These are phyloP conservation scores for Penicillium sp. DNA, from an alignment of 2,329 filamentous ascomycete species.

Conservation along the genomic window DNA sequence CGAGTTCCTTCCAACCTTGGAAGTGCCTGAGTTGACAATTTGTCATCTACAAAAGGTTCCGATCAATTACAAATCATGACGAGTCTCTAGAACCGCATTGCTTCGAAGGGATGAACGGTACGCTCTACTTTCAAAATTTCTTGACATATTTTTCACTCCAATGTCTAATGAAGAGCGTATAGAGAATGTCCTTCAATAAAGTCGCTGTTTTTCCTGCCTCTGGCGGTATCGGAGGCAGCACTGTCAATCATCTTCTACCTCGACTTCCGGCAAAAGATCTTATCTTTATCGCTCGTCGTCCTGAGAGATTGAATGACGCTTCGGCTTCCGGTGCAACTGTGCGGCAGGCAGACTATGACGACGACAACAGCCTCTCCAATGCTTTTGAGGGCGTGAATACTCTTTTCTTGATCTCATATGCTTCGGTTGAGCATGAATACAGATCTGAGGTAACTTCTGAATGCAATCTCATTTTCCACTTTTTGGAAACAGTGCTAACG, in stretches of 20 bases:
- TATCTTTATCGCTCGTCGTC: slow-evolving; percentile 7
- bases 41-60: too few relatives aligned
- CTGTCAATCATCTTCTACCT: slow-evolving; percentile 10
- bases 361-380: slow-evolving; percentile 2
- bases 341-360: slow-evolving; percentile 12
- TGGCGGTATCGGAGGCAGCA: slow-evolving; percentile 11
- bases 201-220: slow-evolving; percentile 7
- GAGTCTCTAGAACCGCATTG: too few relatives aligned
- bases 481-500: background rate
- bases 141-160: too few relatives aligned
- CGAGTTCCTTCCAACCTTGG: too few relatives aligned
- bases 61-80: too few relatives aligned
- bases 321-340: too few relatives aligned
- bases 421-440: slow-evolving; percentile 7
- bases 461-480: background rate
- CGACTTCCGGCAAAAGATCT: slow-evolving; percentile 1
- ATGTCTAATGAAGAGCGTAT: too few relatives aligned
- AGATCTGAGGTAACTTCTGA: slow-evolving; percentile 4
- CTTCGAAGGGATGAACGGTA: too few relatives aligned
- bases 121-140: too few relatives aligned
- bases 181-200: too few relatives aligned
- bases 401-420: slow-evolving; percentile 13
- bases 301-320: background rate
- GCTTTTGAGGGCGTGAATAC: slow-evolving; percentile 8
- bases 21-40: too few relatives aligned